These are phyloP conservation scores for Marasmius tenuissimus DNA, from an alignment of 1,284 basidiomycete species.

Conservation along the genomic window DNA sequence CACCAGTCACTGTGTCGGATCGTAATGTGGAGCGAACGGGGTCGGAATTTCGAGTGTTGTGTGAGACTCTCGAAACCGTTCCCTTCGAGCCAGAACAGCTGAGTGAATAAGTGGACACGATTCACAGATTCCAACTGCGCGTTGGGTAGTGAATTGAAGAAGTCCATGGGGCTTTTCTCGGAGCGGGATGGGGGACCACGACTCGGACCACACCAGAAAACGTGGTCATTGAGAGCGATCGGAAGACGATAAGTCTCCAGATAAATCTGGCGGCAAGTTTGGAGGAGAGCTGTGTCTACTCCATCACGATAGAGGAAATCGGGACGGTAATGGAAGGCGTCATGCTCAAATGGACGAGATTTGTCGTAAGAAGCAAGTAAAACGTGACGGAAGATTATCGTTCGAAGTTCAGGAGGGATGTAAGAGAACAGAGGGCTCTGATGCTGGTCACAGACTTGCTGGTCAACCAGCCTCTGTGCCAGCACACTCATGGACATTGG, in stretches of 20 bases:
- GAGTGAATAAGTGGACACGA: conserved; percentile 21
- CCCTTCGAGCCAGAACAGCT: conserved; percentile 22
- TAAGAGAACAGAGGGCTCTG: conserved; percentile 17
- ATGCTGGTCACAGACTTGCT: not conserved
- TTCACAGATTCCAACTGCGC: conserved; percentile 15
- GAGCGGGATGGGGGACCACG: conserved; percentile 10
- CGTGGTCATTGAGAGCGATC: conserved; percentile 18
- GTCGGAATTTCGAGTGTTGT: not conserved
- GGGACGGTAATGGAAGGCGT: conserved; percentile 20
- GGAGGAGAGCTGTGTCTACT: conserved; percentile 18
- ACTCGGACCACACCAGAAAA: conserved; percentile 16
- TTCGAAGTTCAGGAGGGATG: conserved; percentile 21
- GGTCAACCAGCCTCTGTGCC: too few relatives aligned
- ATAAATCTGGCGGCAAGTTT: conserved; percentile 22
- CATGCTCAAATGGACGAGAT: conserved; percentile 10
- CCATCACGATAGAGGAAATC: conserved; percentile 12
- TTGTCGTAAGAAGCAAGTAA: conserved; percentile 19
- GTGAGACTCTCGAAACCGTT: not conserved
- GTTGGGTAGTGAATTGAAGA: conserved; percentile 7
- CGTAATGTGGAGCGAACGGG: conserved; percentile 13
- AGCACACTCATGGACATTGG: too few relatives aligned
- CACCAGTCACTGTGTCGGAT: conserved; percentile 21
- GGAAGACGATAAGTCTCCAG: conserved; percentile 22
- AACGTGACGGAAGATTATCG: conserved; percentile 19
- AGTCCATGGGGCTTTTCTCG: not conserved